Evolutionary conservation across 768 basidiomycete species (phyloP).

Genomic region (Ephemerocybe angulata): DNA sequence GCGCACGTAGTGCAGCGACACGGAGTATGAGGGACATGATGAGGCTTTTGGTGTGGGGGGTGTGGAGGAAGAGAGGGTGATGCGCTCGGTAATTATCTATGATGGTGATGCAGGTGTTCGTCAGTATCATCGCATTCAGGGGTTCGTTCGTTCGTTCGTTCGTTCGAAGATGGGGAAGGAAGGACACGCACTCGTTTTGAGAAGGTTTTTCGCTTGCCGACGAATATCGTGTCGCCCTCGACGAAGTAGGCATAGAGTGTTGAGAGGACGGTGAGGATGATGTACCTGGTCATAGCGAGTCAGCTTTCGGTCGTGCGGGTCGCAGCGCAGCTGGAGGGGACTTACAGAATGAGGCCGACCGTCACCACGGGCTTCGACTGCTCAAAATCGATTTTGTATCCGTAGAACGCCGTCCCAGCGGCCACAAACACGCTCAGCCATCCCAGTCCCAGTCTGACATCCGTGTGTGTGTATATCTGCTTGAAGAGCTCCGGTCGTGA

Average conservation of each 20-base stretch:
- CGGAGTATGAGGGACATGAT: constrained; percentile 59
- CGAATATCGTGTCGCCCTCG: constrained; percentile 80
- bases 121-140: neutral
- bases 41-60: constrained; percentile 40
- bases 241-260: constrained; percentile 83
- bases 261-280: constrained; percentile 66
- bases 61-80: constrained; percentile 73
- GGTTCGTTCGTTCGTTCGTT: too few relatives aligned
- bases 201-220: constrained; percentile 86
- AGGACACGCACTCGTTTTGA: constrained; percentile 70
- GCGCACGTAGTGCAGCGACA: constrained; percentile 68
- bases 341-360: constrained; percentile 75
- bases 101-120: neutral
- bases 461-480: constrained; percentile 82
- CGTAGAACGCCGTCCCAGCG: constrained; percentile 76
- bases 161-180: constrained; percentile 16
- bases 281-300: constrained; percentile 51
- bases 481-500: constrained; percentile 80
- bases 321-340: constrained; percentile 15
- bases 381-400: constrained; percentile 87
- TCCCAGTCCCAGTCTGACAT: constrained; percentile 82
- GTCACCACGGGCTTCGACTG: constrained; percentile 78
- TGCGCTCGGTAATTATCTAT: constrained; percentile 87
- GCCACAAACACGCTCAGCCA: constrained; percentile 86
- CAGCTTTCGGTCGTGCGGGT: neutral